These are phyloP conservation scores for Mucuna pruriens DNA, from an alignment of 306 rosid species.

Conservation along the genomic window DNA sequence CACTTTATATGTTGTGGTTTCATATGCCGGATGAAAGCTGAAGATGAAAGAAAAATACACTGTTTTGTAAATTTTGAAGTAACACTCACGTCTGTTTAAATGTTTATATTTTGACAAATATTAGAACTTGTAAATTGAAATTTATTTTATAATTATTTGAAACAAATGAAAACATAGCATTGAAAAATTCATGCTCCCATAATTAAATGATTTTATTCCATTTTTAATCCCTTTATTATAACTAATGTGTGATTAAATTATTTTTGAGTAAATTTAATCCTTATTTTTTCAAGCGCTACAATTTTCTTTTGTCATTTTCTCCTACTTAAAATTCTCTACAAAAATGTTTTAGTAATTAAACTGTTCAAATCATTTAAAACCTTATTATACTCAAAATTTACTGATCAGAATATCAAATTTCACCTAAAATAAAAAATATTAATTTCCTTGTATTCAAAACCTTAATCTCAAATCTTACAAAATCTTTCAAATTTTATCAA, in stretches of 20 bases:
- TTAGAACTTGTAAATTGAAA: neutral
- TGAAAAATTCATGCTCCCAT: neutral
- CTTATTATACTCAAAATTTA: too few relatives aligned
- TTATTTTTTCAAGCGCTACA: neutral
- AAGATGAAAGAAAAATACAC: neutral
- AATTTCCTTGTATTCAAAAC: too few relatives aligned
- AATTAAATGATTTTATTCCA: neutral
- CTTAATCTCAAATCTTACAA: too few relatives aligned
- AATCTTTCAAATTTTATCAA: too few relatives aligned
- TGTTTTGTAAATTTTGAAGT: neutral
- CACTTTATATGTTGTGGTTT: too few relatives aligned
- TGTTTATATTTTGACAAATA: neutral
- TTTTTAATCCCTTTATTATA: neutral
- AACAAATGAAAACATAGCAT: too few relatives aligned
- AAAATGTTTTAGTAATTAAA: too few relatives aligned
- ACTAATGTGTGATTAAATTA: neutral
- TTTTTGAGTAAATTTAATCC: neutral
- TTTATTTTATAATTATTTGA: neutral
- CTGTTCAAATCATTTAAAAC: too few relatives aligned
- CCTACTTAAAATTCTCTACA: neutral
- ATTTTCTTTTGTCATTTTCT: neutral
- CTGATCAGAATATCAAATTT: too few relatives aligned
- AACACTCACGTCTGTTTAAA: neutral
- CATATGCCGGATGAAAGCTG: neutral
- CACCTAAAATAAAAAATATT: too few relatives aligned